Conservation (phyloP, 129 eudicot genomes). For the Centaurea solstitialis region DNA sequence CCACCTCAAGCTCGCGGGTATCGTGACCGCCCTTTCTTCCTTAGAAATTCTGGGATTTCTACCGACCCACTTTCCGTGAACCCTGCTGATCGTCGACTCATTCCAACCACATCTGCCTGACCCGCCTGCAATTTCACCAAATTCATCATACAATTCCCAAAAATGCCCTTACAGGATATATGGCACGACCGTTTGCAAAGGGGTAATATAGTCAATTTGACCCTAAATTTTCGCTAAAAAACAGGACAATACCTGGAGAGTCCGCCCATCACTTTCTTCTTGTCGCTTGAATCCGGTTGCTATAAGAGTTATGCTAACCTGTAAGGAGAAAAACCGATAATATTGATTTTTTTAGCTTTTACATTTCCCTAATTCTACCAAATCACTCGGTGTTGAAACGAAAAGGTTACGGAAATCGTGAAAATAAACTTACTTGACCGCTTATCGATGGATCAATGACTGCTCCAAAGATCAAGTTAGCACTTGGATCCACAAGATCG, state of each 20-base stretch:
- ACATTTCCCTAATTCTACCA: neutral
- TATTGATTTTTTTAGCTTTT: neutral
- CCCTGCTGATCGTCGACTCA: constrained; percentile 61
- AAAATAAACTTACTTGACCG: constrained; percentile 71
- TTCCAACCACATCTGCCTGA: constrained; percentile 55
- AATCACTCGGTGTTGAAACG: neutral
- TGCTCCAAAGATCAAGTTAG: constrained; percentile 91
- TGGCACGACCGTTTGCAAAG: neutral
- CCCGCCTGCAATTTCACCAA: constrained; percentile 47
- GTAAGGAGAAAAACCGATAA: constrained; percentile 1
- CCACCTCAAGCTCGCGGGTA: constrained; percentile 76
- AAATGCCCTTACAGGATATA: neutral
- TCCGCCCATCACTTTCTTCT: constrained; percentile 76
- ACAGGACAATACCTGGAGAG: constrained; percentile 57
- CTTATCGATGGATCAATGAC: constrained; percentile 82
- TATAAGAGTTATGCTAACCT: constrained; percentile 93
- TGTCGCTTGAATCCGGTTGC: constrained; percentile 97
- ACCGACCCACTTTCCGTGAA: constrained; percentile 60
- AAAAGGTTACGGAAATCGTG: neutral
- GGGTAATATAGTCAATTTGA: neutral
- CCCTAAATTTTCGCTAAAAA: neutral
- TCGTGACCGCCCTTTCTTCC: constrained; percentile 93
- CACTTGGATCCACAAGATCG: constrained; percentile 95
- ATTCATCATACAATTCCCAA: constrained; percentile 6
- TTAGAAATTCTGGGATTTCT: constrained; percentile 85